Evolutionary conservation across 129 eudicot species (phyloP).

Genomic region (Deinandra increscens): DNA sequence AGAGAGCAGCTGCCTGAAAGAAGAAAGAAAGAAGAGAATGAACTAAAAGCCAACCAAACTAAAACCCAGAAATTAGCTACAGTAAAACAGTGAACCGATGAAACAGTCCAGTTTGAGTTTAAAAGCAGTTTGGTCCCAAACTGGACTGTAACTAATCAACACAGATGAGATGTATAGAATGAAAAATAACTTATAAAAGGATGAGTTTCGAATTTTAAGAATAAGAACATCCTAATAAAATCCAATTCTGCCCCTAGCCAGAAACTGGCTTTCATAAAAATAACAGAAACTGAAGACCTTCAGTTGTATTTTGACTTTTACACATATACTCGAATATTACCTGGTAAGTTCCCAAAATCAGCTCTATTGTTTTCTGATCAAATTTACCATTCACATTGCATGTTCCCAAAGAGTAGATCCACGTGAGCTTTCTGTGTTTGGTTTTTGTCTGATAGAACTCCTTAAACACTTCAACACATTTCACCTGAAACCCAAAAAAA

Average conservation of each 20-base stretch:
- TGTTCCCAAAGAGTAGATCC: conserved; percentile 79
- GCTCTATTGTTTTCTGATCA: conserved; percentile 73
- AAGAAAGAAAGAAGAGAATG: not conserved
- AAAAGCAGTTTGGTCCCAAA: not conserved
- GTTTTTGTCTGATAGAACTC: conserved; percentile 57
- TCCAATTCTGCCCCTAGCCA: not conserved
- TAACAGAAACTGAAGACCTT: not conserved
- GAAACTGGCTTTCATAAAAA: not conserved
- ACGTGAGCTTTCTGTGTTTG: conserved; percentile 75
- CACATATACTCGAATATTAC: conserved; percentile 29
- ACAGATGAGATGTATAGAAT: not conserved
- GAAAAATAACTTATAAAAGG: not conserved
- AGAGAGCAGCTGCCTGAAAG: conserved; percentile 70
- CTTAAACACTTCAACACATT: conserved; percentile 69
- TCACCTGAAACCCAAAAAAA: conserved; percentile 42
- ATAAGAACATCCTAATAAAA: not conserved
- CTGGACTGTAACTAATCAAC: not conserved
- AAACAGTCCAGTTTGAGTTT: not conserved
- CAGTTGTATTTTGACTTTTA: not conserved
- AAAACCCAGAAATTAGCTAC: not conserved
- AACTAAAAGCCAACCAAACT: not conserved
- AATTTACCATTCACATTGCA: conserved; percentile 70
- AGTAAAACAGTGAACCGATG: not conserved
- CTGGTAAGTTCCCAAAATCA: conserved; percentile 79
- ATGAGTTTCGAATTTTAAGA: not conserved